Evolutionary conservation across 1,284 basidiomycete genomes (phyloP).

Genomic region (Leccinum brunneo-olivaceum): DNA sequence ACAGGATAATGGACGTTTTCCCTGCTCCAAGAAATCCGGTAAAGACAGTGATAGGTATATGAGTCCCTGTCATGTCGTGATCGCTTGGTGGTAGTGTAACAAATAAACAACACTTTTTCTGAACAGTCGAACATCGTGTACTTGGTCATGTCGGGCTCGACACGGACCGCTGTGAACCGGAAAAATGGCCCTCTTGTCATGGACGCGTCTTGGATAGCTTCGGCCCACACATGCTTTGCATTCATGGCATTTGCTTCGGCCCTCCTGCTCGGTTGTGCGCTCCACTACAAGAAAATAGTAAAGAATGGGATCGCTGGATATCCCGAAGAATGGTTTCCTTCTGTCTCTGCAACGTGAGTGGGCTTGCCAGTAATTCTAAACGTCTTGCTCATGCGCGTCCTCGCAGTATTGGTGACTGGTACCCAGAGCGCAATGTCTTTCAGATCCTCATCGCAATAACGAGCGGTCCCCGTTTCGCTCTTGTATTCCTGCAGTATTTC

Average conservation of each 20-base stretch:
- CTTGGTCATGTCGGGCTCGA: conserved; percentile 17
- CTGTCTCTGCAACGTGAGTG: conserved; percentile 86
- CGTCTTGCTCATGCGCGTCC: not conserved
- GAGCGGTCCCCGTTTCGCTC: conserved; percentile 76
- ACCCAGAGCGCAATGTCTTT: conserved; percentile 83
- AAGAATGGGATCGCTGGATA: conserved; percentile 84
- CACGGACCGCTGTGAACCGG: conserved; percentile 3
- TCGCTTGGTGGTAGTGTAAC: too few species aligned
- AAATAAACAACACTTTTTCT: conserved; percentile 3
- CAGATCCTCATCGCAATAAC: conserved; percentile 87
- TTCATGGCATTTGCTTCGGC: conserved; percentile 68
- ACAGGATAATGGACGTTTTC: conserved; percentile 78
- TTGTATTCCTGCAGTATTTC: conserved; percentile 72
- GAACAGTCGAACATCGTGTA: too few species aligned
- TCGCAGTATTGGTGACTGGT: conserved; percentile 84
- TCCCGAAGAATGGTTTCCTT: conserved; percentile 90
- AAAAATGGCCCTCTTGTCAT: conserved; percentile 28
- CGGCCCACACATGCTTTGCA: conserved; percentile 68
- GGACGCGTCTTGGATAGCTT: conserved; percentile 49
- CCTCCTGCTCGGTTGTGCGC: conserved; percentile 58
- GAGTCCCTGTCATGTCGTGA: conserved; percentile 22
- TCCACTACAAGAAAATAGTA: conserved; percentile 85
- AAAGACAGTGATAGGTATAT: conserved; percentile 78
- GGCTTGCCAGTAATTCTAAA: not conserved
- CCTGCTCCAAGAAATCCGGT: conserved; percentile 77